phyloP scores from a whole-genome alignment of 106 monocot genomes.

The Allium cepa region DNA sequence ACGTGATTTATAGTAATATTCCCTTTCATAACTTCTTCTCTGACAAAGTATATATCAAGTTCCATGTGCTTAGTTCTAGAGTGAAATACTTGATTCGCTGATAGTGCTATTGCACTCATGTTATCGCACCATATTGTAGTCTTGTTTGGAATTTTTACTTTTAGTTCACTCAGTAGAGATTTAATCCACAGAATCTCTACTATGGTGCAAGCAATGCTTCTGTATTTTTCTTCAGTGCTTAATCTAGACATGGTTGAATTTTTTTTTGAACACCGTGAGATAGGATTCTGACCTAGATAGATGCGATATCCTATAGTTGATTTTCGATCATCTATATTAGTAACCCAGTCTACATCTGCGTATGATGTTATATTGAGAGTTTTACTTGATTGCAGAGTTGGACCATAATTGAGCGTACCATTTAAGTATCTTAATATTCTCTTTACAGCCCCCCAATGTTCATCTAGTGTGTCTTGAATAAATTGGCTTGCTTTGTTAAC shows the following conservation, averaged over 20 bases:
- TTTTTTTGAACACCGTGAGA: not conserved
- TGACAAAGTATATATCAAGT: not conserved
- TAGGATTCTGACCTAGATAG: not conserved
- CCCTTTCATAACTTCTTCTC: too few species aligned
- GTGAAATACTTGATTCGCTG: not conserved
- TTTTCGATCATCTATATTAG: not conserved
- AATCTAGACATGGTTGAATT: not conserved
- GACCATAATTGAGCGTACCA: not conserved
- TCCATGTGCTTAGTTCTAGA: conserved; percentile 5
- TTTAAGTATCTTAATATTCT: not conserved
- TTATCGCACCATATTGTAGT: too few species aligned
- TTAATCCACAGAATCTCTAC: not conserved
- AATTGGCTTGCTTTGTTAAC: not conserved
- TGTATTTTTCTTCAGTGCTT: not conserved
- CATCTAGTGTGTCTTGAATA: not conserved
- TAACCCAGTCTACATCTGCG: not conserved
- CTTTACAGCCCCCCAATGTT: not conserved
- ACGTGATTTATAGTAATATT: too few species aligned
- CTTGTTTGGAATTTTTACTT: too few species aligned
- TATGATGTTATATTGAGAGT: not conserved
- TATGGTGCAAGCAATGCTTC: not conserved
- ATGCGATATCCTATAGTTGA: not conserved
- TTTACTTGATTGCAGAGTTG: not conserved
- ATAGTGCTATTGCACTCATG: too few species aligned
- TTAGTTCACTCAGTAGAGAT: not conserved